These are phyloP conservation scores for Neophaeococcomyces aloes DNA, from an alignment of 2,329 filamentous ascomycete species.

Conservation along the genomic window DNA sequence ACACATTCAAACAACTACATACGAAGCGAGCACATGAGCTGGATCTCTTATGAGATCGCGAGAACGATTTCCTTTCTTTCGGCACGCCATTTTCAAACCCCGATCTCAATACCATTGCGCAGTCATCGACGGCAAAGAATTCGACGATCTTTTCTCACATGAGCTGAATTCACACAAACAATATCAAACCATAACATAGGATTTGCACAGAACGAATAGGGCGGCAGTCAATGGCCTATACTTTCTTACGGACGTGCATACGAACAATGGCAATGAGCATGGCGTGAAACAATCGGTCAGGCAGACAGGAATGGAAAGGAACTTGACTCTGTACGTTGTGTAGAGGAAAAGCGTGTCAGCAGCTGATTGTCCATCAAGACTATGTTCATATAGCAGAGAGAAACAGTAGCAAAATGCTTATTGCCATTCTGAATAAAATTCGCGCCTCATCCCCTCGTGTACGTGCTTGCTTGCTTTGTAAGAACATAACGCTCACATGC, in stretches of 20 bases:
- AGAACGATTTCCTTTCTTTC: conserved; percentile 2
- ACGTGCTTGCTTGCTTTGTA: too few relatives aligned
- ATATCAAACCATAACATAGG: conserved; percentile 1
- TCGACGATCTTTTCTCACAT: background rate
- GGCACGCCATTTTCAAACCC: conserved; percentile 5
- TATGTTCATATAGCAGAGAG: conserved; percentile 1
- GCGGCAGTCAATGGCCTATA: too few relatives aligned
- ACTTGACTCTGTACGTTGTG: too few relatives aligned
- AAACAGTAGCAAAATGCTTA: background rate
- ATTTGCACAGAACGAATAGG: background rate
- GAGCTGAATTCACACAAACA: background rate
- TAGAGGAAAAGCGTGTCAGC: background rate
- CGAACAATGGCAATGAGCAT: too few relatives aligned
- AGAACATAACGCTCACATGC: too few relatives aligned
- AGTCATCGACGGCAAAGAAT: background rate
- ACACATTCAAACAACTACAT: background rate
- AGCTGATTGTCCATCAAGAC: background rate
- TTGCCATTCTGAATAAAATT: background rate
- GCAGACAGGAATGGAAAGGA: too few relatives aligned
- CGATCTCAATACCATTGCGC: too few relatives aligned
- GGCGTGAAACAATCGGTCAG: too few relatives aligned
- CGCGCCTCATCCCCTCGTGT: too few relatives aligned
- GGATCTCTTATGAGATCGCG: conserved; percentile 1
- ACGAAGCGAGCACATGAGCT: conserved; percentile 5
- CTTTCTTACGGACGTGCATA: too few relatives aligned